These are phyloP conservation scores for Pythium utonaiense DNA, from an alignment of 352 stramenopile genomes.

Conservation along the genomic window DNA sequence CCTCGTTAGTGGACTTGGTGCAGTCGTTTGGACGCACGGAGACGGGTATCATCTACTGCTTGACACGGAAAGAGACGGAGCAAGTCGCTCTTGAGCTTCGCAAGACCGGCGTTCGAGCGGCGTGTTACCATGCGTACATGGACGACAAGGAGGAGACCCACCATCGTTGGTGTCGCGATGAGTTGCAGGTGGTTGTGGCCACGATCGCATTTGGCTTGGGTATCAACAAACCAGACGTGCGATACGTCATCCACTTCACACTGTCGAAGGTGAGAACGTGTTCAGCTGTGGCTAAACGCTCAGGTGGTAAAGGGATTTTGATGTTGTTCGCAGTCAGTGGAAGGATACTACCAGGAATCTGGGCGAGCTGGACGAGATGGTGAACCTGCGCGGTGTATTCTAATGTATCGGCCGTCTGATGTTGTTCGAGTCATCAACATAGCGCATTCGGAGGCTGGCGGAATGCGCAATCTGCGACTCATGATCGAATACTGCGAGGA, in stretches of 20 bases:
- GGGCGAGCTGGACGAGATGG: slow-evolving; percentile 95
- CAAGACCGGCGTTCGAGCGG: slow-evolving; percentile 66
- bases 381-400: slow-evolving; percentile 73
- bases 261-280: slow-evolving; percentile 74
- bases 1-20: slow-evolving; percentile 78
- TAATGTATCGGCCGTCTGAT: slow-evolving; percentile 84
- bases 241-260: slow-evolving; percentile 90
- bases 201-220: slow-evolving; percentile 94
- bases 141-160: slow-evolving; percentile 69
- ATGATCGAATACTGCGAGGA: slow-evolving; percentile 59
- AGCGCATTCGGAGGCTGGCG: slow-evolving; percentile 53
- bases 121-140: slow-evolving; percentile 88
- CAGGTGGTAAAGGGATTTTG: no score
- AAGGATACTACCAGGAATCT: slow-evolving; percentile 98
- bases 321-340: slow-evolving; percentile 81
- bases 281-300: no score
- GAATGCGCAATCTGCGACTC: slow-evolving; percentile 55
- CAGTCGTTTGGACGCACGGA: slow-evolving; percentile 45
- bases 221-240: slow-evolving; percentile 93
- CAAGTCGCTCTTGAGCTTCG: slow-evolving; percentile 77
- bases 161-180: slow-evolving; percentile 45
- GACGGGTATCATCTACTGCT: slow-evolving; percentile 91
- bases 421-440: slow-evolving; percentile 70
- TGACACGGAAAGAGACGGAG: slow-evolving; percentile 90
- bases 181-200: slow-evolving; percentile 87